Evolutionary conservation across 805 yeast species (phyloP), one percentile per base, ranked within the genome.

Genomic region (Ogataea methylovora): DNA sequence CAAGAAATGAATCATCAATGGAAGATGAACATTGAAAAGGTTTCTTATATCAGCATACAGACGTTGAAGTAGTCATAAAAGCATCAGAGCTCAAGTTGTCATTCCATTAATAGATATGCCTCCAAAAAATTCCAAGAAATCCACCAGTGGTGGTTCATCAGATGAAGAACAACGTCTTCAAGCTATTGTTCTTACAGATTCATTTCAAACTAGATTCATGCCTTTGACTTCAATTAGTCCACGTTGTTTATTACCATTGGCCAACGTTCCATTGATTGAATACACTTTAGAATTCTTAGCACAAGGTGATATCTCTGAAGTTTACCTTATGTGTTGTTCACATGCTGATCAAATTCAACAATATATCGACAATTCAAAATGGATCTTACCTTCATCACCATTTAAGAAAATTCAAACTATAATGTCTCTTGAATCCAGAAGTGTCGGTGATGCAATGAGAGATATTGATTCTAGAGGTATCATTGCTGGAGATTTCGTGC

Each of bases 371-470:
- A 53, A 61, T 5, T 78, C 85, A 23, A 79, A 78, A 51, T 84
- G 92, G 92, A 65, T 62, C 22, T 50, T 65, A 13, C 67, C 76
- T 1, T 74, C 79, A 52, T 75, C 94, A 2, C 95, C 97, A 1
- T 90, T 92, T 57, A 72, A 73, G 36, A 74, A 74, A 41, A 71
- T 92, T 29, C 73, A 76, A 31, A 82, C 94, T 3, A 74, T 90
- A 34, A 72, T 84, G 68, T 76, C 94, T 17, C 75, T 86, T 31
- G 96, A 90, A 56, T 79, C 92, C 9, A 65, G 88, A 56, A 84
- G 94, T 19, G 94, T 90, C 9, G 98, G 98, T 45, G 98, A 92
- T 61, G 94, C 95, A 15, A 84, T 92, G 94, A 73, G 98, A 56
- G 97, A 90, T 52, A 64, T 92, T 38, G 98, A 92, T 56, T 79